A percentile compares a stretch with the other conserved stretches of the same genome.
Conservation (phyloP, 73 alveolate species). For the Effrenium voratum region DNA sequence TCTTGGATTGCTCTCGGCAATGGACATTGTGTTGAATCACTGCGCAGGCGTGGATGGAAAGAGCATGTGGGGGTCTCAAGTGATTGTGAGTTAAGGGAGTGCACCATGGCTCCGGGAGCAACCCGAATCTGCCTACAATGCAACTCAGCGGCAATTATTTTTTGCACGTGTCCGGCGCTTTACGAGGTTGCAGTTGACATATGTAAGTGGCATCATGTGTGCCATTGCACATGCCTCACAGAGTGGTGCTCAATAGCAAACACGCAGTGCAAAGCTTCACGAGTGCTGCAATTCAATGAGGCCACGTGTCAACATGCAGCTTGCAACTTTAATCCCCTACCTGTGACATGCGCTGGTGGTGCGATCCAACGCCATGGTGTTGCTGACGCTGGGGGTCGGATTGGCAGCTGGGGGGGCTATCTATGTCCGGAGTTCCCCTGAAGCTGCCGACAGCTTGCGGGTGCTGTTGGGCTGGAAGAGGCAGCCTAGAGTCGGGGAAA, state of each 20-base stretch:
- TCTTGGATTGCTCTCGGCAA: slow-evolving; percentile 95
- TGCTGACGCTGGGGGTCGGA: slow-evolving; percentile 33
- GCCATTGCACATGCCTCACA: too few relatives aligned
- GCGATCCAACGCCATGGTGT: slow-evolving; percentile 92
- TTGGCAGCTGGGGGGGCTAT: slow-evolving; percentile 90
- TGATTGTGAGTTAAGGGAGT: slow-evolving; percentile 1
- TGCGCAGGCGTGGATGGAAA: slow-evolving; percentile 95
- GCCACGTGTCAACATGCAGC: not conserved
- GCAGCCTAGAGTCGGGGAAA: slow-evolving; percentile 29
- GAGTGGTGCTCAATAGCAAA: too few relatives aligned
- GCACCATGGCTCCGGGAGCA: slow-evolving; percentile 92
- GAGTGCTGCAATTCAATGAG: not conserved
- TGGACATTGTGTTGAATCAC: slow-evolving; percentile 97
- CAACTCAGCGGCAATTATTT: not conserved
- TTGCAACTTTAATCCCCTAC: not conserved
- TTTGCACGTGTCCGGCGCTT: not conserved
- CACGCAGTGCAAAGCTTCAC: not conserved
- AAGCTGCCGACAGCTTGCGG: slow-evolving; percentile 48
- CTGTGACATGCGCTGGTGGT: too few relatives aligned
- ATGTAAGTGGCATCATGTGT: too few relatives aligned
- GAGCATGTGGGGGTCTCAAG: not conserved
- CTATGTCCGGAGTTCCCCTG: slow-evolving; percentile 50
- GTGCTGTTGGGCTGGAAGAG: slow-evolving; percentile 63
- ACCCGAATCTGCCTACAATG: slow-evolving; percentile 84
- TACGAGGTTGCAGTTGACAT: too few relatives aligned